These are phyloP conservation scores for Raphanus hybrid DNA, from an alignment of 441 rosid species.

Conservation along the genomic window DNA sequence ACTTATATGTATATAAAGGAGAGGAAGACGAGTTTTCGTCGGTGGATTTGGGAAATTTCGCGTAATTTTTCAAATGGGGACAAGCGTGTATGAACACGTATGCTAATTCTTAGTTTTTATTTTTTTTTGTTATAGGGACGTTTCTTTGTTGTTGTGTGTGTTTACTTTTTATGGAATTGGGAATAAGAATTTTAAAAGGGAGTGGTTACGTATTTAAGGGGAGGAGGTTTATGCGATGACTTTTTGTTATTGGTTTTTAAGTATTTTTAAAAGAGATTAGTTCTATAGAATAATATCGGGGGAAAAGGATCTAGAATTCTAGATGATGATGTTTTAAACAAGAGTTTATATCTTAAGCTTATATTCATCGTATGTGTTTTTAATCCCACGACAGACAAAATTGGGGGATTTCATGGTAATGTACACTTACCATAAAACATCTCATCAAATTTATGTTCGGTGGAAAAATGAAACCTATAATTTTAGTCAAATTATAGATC, in stretches of 20 bases:
- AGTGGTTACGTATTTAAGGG: constrained; percentile 27
- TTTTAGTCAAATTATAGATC: background rate
- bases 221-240: background rate
- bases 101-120: background rate
- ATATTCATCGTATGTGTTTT: background rate
- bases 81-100: constrained; percentile 20
- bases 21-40: background rate
- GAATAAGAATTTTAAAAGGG: background rate
- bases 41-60: constrained; percentile 24
- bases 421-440: no score
- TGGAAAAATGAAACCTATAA: background rate
- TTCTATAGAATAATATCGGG: background rate
- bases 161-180: constrained; percentile 32
- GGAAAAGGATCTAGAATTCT: background rate
- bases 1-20: constrained; percentile 6
- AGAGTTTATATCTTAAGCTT: constrained; percentile 3
- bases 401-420: background rate
- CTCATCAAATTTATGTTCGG: background rate
- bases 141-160: background rate
- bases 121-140: background rate
- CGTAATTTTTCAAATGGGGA: constrained; percentile 19
- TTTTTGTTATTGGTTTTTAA: background rate
- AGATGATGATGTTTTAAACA: constrained; percentile 2
- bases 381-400: background rate
- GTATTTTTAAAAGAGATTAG: background rate